These are phyloP conservation scores for Ceratobasidium sp. DNA, from an alignment of 1,284 basidiomycete genomes.

Conservation along the genomic window DNA sequence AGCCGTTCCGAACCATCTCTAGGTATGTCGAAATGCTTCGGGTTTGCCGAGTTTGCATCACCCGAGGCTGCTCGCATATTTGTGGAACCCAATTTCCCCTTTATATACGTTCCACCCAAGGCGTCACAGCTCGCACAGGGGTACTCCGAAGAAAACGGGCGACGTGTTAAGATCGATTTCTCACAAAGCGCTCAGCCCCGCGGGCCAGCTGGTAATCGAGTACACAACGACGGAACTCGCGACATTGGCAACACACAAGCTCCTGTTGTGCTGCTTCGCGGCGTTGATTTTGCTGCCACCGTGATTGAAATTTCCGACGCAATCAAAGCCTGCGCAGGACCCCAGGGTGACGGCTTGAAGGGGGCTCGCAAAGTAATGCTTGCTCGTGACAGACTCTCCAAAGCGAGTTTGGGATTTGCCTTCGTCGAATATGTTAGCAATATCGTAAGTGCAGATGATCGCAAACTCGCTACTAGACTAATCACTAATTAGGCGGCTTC, in stretches of 20 bases:
- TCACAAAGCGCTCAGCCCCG: slow-evolving; percentile 67
- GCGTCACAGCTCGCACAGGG: slow-evolving; percentile 73
- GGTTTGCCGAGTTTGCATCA: slow-evolving; percentile 88
- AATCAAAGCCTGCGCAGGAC: slow-evolving; percentile 72
- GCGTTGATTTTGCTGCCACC: slow-evolving; percentile 84
- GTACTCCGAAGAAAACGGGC: slow-evolving; percentile 70
- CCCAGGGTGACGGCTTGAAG: slow-evolving; percentile 72
- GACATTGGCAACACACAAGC: slow-evolving; percentile 86
- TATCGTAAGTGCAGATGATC: slow-evolving; percentile 59
- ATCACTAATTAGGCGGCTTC: slow-evolving; percentile 64
- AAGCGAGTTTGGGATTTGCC: slow-evolving; percentile 87
- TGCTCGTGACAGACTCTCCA: slow-evolving; percentile 83
- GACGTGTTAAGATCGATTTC: slow-evolving; percentile 89
- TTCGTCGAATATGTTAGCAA: slow-evolving; percentile 90
- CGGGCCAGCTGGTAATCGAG: slow-evolving; percentile 28
- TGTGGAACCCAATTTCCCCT: slow-evolving; percentile 84
- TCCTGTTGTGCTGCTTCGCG: slow-evolving; percentile 85
- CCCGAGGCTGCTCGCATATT: slow-evolving; percentile 85
- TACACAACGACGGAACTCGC: slow-evolving; percentile 83
- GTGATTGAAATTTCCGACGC: slow-evolving; percentile 83
- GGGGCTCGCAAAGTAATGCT: slow-evolving; percentile 86
- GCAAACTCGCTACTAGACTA: slow-evolving; percentile 18
- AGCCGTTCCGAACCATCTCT: slow-evolving; percentile 60
- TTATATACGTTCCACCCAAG: slow-evolving; percentile 83
- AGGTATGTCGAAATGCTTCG: slow-evolving; percentile 91